phyloP scores from a whole-genome alignment of 768 basidiomycete genomes.

The Panaeolus cyanescens region DNA sequence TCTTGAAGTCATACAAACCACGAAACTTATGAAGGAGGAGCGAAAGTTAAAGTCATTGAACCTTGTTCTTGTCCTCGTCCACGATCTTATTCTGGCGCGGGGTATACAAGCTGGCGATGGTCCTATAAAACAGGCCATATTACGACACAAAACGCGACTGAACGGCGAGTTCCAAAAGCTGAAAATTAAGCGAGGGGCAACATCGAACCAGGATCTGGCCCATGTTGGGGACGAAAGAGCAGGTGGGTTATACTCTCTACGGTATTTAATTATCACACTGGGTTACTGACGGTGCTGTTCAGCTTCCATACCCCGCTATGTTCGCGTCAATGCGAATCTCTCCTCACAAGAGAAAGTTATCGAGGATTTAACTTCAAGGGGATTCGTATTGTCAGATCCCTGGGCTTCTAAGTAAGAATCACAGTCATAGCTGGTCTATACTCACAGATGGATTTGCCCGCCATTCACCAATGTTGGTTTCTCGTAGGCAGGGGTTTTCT shows the following conservation, averaged over 20 bases:
- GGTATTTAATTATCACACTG: constrained; percentile 5
- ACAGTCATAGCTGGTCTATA: no score
- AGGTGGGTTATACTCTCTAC: constrained; percentile 41
- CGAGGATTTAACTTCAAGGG: constrained; percentile 51
- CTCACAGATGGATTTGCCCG: no score
- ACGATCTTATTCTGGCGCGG: constrained; percentile 81
- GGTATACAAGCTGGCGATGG: constrained; percentile 93
- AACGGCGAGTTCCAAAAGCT: constrained; percentile 83
- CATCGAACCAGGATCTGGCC: constrained; percentile 64
- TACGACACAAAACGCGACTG: constrained; percentile 89
- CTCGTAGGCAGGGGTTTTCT: constrained; percentile 64
- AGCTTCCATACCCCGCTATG: constrained; percentile 83
- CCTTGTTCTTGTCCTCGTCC: constrained; percentile 84
- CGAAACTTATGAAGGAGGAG: constrained; percentile 75
- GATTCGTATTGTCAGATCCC: constrained; percentile 55
- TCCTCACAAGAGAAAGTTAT: constrained; percentile 72
- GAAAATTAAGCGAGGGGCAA: constrained; percentile 76
- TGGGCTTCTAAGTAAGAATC: constrained; percentile 57
- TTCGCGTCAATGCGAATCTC: constrained; percentile 75
- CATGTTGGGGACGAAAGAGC: constrained; percentile 61
- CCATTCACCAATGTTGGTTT: constrained; percentile 5
- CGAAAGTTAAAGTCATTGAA: constrained; percentile 75
- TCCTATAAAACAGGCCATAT: constrained; percentile 82
- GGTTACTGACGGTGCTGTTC: constrained; percentile 15
- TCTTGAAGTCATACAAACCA: constrained; percentile 62